Conservation (phyloP, 2,329 filamentous ascomycete genomes). For the Rachicladosporium sp. region DNA sequence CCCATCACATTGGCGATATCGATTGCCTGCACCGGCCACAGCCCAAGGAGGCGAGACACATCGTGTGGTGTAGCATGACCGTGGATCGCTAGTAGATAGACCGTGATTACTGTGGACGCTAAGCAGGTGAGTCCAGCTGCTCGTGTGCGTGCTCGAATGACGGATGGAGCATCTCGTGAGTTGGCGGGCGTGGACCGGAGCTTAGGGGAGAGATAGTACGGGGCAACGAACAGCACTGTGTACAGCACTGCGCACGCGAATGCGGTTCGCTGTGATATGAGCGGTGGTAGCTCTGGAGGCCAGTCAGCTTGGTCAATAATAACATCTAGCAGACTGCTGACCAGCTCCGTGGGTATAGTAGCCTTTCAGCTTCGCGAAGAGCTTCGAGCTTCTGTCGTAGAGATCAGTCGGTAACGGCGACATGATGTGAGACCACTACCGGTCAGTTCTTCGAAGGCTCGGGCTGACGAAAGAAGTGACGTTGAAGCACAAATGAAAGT, state of each 20-base stretch:
- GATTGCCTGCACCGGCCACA: conserved; percentile 59
- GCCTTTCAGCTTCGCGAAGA: conserved; percentile 6
- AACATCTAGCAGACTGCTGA: conserved; percentile 5
- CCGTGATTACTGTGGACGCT: conserved; percentile 53
- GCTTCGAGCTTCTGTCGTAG: conserved; percentile 4
- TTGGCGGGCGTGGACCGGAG: conserved; percentile 70
- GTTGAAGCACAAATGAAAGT: too few species aligned
- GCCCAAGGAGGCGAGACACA: conserved; percentile 59
- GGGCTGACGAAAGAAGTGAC: too few species aligned
- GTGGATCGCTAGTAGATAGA: conserved; percentile 49
- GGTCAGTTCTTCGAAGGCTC: too few species aligned
- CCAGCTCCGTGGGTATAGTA: conserved; percentile 8
- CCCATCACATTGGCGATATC: conserved; percentile 51
- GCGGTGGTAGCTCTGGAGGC: conserved; percentile 3
- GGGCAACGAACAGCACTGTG: conserved; percentile 79
- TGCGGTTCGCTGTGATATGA: conserved; percentile 16
- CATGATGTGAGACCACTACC: conserved; percentile 1
- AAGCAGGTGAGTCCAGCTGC: conserved; percentile 67
- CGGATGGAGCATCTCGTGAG: conserved; percentile 75
- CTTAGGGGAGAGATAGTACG: conserved; percentile 71
- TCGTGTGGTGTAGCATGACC: conserved; percentile 39
- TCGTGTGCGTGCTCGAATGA: conserved; percentile 75
- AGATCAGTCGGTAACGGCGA: conserved; percentile 6
- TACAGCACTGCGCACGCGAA: conserved; percentile 45
- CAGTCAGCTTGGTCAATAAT: too few species aligned